Evolutionary conservation across 768 basidiomycete genomes (phyloP), one percentile per base, ranked within the genome.

Genomic region (Lactarius pseudohatsudake): DNA sequence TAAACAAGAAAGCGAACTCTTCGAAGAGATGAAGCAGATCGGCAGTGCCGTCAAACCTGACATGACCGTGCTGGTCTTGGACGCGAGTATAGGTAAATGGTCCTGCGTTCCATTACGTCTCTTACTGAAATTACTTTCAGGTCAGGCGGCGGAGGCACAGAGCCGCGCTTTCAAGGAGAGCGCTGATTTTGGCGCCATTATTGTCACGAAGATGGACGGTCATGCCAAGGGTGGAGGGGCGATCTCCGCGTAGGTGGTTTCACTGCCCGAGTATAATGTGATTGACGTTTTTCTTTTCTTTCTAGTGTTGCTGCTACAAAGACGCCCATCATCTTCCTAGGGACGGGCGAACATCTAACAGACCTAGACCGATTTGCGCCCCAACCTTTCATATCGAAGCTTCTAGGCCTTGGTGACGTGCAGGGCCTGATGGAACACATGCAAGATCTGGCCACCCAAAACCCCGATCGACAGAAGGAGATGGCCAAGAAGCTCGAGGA

Each of bases 201-300:
- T 99, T 66, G 97, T 99, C 18, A 99, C 97, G 13, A 99, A 99
- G 79, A 94, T 99, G 88, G 97, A 99, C 72, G 97, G 97, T 4
- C 97, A 99, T 73, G 97, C 97, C 1, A 98, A 97, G 76, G 97
- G 97, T 64, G 97, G 97, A 76, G 97, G 97, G 28, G 97, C 97
- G 36, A 98, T 99, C 67, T 99, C 97, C 55, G 96, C 96, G 96
- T 98, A 79, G 66, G 94, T 83, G 26, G 4, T n/a, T 57, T 55
- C 18, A 20, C n/a, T 45, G 13, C 9, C 13, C 9, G 18, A 55
- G 4, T 22, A 57, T 57, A 50, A 36, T 34, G 22, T 2, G 9
- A 4, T 28, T 63, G 41, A 69, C 62, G 54, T 66, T 32, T 66
- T 32, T 32, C 8, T 9, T 60, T 43, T 32, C 56, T 74, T 41